Evolutionary conservation across 805 yeast genomes (phyloP).

Genomic region (Barnettozyma salicaria): DNA sequence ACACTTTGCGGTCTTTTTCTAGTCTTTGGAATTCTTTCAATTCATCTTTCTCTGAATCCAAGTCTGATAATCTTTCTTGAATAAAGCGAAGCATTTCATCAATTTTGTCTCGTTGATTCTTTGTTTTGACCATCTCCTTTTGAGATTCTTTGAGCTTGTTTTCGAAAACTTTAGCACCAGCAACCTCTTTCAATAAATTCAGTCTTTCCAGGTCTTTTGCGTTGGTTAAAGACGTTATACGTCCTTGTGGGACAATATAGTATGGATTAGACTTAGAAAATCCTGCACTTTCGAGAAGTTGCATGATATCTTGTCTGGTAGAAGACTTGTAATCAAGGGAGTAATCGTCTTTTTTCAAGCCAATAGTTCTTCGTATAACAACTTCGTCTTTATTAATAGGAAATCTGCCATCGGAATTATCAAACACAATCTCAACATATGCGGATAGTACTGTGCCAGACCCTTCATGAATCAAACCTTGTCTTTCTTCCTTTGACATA

Average conservation of each 20-base stretch:
- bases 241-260: constrained; percentile 95
- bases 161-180: constrained; percentile 93
- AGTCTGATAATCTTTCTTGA: constrained; percentile 65
- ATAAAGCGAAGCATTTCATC: constrained; percentile 67
- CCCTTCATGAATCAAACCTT: constrained; percentile 84
- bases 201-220: constrained; percentile 83
- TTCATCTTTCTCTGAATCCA: constrained; percentile 75
- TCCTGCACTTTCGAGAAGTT: constrained; percentile 84
- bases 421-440: constrained; percentile 84
- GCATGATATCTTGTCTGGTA: constrained; percentile 74
- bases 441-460: constrained; percentile 88
- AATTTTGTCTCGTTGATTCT: constrained; percentile 61
- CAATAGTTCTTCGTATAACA: constrained; percentile 79
- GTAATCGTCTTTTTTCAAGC: constrained; percentile 89
- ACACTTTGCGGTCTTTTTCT: constrained; percentile 61
- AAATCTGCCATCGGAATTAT: constrained; percentile 70
- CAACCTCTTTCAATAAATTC: constrained; percentile 77
- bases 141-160: constrained; percentile 68
- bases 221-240: constrained; percentile 80
- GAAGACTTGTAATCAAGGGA: constrained; percentile 76
- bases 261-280: constrained; percentile 87
- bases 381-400: constrained; percentile 54
- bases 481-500: constrained; percentile 79
- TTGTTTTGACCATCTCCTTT: constrained; percentile 73
- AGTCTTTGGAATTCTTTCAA: constrained; percentile 61